A percentile compares a stretch with the other conserved stretches of the same genome.
Evolutionary conservation across 2,329 filamentous ascomycete genomes (phyloP).

Genomic region (Aplosporella prunicola): DNA sequence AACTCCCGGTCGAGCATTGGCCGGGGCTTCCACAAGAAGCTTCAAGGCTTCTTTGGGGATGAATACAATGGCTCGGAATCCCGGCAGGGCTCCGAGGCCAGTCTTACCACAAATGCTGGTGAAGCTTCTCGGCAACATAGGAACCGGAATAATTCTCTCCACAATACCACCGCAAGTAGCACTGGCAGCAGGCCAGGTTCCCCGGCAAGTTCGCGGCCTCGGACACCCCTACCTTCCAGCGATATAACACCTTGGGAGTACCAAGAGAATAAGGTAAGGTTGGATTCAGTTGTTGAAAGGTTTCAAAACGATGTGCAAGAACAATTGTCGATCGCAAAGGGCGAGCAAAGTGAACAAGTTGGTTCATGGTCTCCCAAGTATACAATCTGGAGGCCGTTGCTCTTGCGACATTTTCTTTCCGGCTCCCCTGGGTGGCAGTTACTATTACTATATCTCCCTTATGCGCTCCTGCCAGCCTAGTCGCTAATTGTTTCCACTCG

Average conservation of each 20-base stretch:
- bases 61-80: slow-evolving; percentile 62
- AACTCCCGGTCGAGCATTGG: slow-evolving; percentile 67
- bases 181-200: slow-evolving; percentile 51
- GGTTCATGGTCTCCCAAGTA: too few species aligned
- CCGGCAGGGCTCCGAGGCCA: slow-evolving; percentile 61
- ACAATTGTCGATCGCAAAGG: too few species aligned
- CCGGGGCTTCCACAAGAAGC: slow-evolving; percentile 64
- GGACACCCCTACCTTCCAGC: slow-evolving; percentile 77
- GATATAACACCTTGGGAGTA: slow-evolving; percentile 98
- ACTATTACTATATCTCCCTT: too few species aligned
- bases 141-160: slow-evolving; percentile 75
- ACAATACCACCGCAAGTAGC: slow-evolving; percentile 47
- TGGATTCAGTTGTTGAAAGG: slow-evolving; percentile 1
- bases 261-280: slow-evolving; percentile 67
- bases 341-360: too few species aligned
- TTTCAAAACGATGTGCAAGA: too few species aligned
- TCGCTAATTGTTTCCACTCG: too few species aligned
- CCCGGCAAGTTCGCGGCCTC: slow-evolving; percentile 64
- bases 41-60: slow-evolving; percentile 88
- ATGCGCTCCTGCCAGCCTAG: too few species aligned
- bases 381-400: too few species aligned
- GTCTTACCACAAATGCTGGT: slow-evolving; percentile 42
- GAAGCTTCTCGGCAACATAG: slow-evolving; percentile 45
- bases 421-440: too few species aligned
- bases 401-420: too few species aligned